Evolutionary conservation across 2,329 filamentous ascomycete genomes (phyloP).

Genomic region (Phialophora macrospora): DNA sequence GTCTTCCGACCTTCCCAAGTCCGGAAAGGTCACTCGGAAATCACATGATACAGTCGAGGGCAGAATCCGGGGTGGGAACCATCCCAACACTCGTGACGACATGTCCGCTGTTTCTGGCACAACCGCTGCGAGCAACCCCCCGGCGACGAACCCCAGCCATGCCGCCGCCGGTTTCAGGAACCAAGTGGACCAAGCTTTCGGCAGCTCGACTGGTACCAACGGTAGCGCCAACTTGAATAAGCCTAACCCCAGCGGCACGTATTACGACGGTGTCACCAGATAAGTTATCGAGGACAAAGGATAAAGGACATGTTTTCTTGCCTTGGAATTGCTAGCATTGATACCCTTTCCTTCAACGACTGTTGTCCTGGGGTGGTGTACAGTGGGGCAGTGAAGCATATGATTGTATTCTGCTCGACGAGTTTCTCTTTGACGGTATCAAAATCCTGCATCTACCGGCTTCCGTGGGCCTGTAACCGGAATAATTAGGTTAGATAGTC

Average conservation of each 20-base stretch:
- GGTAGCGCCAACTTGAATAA: conserved; percentile 32
- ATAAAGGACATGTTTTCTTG: conserved; percentile 5
- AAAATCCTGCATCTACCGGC: neutral
- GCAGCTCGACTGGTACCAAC: conserved; percentile 19
- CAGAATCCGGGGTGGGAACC: conserved; percentile 42
- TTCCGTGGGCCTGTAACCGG: neutral
- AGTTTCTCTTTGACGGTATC: neutral
- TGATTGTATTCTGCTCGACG: neutral
- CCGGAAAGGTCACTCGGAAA: conserved; percentile 62
- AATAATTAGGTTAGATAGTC: conserved; percentile 2
- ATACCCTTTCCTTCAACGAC: conserved; percentile 25
- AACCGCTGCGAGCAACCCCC: conserved; percentile 2
- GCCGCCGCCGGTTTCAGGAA: conserved; percentile 44
- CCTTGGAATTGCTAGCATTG: conserved; percentile 16
- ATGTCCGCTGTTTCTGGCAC: conserved; percentile 3
- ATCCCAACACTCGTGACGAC: conserved; percentile 30
- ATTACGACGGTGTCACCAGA: conserved; percentile 35
- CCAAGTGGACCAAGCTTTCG: conserved; percentile 53
- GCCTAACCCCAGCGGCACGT: conserved; percentile 29
- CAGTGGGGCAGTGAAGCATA: conserved; percentile 1
- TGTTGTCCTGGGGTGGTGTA: neutral
- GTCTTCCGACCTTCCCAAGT: conserved; percentile 71
- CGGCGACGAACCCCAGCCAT: neutral
- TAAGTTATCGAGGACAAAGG: neutral
- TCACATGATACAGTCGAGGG: conserved; percentile 55